Base-by-base conservation (phyloP, 257 asterid species). In the Linderniella brevidens region DNA sequence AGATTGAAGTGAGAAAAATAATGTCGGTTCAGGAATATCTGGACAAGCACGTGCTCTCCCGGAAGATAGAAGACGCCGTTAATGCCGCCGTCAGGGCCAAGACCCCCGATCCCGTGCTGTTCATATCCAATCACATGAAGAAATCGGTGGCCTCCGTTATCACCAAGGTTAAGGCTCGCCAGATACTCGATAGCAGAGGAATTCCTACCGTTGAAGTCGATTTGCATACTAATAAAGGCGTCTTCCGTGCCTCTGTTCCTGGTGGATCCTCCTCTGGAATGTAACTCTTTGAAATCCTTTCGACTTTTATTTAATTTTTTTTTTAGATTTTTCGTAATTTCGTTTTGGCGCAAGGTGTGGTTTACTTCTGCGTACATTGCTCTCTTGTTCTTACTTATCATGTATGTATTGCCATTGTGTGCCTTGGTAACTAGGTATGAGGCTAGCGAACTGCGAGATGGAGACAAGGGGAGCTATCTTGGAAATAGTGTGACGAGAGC, bases 141-240 rank as follows among this genome's bases (percentile, higher is more conserved):
- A 90, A 85, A 75, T 66, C 93, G 8, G 86, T 79, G 48, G 73
- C 94, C 19, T 77, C 99, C 20, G 93, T 79, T 49, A 85, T 90
- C 55, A 85, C 88, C 50, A 81, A 79, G 75, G 77, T 90, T 56
- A 90, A 73, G 64, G 94, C 94, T 37, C 66, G 99, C 68, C 96
- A 90, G 60, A 81, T 90, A 61, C 83, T 90, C 12, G 99, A 90
- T 19, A 81, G 99, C 68, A 79, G 93, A 79, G 99, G 99, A 39
- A 78, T 90, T 73, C 99, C 99, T 9, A 85, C 99, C 10, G 96
- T 90, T 56, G 99, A 90, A 68, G 99, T 85, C 49, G 99, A 90
- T 70, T 59, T 90, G 73, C 58, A 66, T 71, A 90, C 99, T 12
- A 81, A 79, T 17, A 90, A 85, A 79, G 99, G 96, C 65, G 55